Evolutionary conservation across 2,329 filamentous ascomycete species (phyloP).

Genomic region (Paraconiothyrium brasiliense): DNA sequence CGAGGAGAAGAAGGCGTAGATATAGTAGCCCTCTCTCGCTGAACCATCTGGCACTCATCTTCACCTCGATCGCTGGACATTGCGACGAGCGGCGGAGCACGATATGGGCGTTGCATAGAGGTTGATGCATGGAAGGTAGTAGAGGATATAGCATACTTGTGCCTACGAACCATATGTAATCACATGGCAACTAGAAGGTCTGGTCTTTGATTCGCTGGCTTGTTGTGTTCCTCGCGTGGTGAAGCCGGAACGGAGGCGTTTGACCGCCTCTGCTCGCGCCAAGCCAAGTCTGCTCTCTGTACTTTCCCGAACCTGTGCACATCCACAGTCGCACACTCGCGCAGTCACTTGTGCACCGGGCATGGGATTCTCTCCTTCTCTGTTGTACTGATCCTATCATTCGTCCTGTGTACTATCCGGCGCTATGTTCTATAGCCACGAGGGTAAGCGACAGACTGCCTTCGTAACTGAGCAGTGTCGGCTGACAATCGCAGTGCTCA

Average conservation of each 20-base stretch:
- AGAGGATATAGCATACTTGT: constrained; percentile 22
- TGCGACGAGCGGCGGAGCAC: constrained; percentile 19
- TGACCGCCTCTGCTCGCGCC: constrained; percentile 5
- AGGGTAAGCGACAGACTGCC: constrained; percentile 68
- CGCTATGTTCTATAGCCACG: constrained; percentile 93
- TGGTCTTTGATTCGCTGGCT: not conserved
- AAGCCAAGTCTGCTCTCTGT: constrained; percentile 7
- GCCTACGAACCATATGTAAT: constrained; percentile 12
- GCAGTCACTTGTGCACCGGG: not conserved
- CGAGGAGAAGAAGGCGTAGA: constrained; percentile 52
- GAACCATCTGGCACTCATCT: constrained; percentile 13
- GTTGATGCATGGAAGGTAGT: constrained; percentile 24
- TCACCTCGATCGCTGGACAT: constrained; percentile 20
- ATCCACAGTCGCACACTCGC: not conserved
- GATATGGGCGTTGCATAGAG: constrained; percentile 43
- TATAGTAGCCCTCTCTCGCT: not conserved
- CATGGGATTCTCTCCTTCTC: not conserved
- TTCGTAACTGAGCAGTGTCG: constrained; percentile 10
- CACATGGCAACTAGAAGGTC: constrained; percentile 1
- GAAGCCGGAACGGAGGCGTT: constrained; percentile 1
- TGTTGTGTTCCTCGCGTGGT: not conserved
- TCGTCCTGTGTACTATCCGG: constrained; percentile 23
- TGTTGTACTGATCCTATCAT: not conserved
- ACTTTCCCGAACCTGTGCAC: not conserved
- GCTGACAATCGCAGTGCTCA: constrained; percentile 69